phyloP scores from a whole-genome alignment of 176 grass and related monocot species.

The Triticum turgidum region DNA sequence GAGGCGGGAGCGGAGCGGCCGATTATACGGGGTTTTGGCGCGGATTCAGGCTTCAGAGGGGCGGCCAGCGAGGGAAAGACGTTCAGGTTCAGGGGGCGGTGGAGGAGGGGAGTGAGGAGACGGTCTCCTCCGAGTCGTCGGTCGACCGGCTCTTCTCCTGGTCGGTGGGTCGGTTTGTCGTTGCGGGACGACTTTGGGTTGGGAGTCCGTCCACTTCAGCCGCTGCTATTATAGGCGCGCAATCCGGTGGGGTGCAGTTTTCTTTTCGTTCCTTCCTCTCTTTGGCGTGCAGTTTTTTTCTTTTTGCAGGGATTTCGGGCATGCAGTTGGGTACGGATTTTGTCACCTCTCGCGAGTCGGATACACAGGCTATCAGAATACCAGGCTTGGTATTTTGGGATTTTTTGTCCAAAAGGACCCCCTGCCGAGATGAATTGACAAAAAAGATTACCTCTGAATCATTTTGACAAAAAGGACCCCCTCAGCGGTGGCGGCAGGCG shows the following conservation, averaged over 20 bases:
- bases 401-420: too few relatives aligned
- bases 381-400: too few relatives aligned
- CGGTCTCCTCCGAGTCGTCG: not conserved
- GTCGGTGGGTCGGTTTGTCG: conserved; percentile 13
- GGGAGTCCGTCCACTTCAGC: not conserved
- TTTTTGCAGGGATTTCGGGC: not conserved
- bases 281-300: not conserved
- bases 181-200: not conserved
- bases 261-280: not conserved
- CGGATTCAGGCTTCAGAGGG: conserved; percentile 26
- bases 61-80: conserved; percentile 1
- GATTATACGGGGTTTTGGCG: conserved; percentile 33
- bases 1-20: not conserved
- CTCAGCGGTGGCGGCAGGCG: too few relatives aligned
- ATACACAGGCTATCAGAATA: too few relatives aligned
- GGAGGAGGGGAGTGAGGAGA: not conserved
- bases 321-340: not conserved
- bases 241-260: not conserved
- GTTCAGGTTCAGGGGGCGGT: not conserved
- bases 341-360: not conserved
- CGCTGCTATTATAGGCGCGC: not conserved
- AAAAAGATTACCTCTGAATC: too few relatives aligned
- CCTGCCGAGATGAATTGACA: too few relatives aligned
- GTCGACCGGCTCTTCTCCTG: not conserved
- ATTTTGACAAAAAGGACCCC: too few relatives aligned